A percentile compares a stretch with the other conserved stretches of the same genome.
phyloP scores from a whole-genome alignment of 2,329 filamentous ascomycete species.

The Fusarium virguliforme region DNA sequence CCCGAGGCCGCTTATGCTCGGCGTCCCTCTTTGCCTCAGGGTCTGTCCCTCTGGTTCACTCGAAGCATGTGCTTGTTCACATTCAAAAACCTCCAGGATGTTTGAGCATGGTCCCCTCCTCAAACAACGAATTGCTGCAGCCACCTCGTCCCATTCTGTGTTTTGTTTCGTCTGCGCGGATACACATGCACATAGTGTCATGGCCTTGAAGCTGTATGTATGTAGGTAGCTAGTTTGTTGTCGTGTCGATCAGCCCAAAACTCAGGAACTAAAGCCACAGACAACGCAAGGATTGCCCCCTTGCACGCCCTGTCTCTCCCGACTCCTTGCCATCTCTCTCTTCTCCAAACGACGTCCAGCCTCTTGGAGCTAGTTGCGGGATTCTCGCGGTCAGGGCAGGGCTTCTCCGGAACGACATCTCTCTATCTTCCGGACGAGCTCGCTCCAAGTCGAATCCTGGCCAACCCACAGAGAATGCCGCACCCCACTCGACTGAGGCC shows the following conservation, averaged over 20 bases:
- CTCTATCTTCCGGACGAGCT: constrained; percentile 1
- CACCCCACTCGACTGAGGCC: constrained; percentile 35
- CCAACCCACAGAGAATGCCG: constrained; percentile 18
- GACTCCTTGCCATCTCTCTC: constrained; percentile 11
- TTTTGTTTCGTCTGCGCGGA: constrained; percentile 17
- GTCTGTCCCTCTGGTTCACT: constrained; percentile 29
- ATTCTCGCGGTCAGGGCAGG: neutral
- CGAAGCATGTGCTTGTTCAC: constrained; percentile 26
- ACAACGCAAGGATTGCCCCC: constrained; percentile 26
- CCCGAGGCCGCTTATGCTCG: constrained; percentile 18
- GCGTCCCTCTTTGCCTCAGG: constrained; percentile 18
- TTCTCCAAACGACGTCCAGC: constrained; percentile 21
- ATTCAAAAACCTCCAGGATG: constrained; percentile 5
- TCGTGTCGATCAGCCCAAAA: constrained; percentile 34
- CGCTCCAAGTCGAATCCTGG: constrained; percentile 13
- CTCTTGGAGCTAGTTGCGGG: constrained; percentile 9
- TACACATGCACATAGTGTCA: constrained; percentile 17
- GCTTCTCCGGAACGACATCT: constrained; percentile 24
- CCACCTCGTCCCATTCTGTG: constrained; percentile 15
- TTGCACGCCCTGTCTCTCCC: constrained; percentile 30
- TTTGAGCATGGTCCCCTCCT: constrained; percentile 18
- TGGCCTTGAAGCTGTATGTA: constrained; percentile 26
- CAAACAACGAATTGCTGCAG: constrained; percentile 12
- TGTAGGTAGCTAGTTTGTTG: constrained; percentile 8
- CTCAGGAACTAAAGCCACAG: constrained; percentile 26